Base-by-base conservation (phyloP, 2,329 filamentous ascomycete species). In the Fusarium sp. region DNA sequence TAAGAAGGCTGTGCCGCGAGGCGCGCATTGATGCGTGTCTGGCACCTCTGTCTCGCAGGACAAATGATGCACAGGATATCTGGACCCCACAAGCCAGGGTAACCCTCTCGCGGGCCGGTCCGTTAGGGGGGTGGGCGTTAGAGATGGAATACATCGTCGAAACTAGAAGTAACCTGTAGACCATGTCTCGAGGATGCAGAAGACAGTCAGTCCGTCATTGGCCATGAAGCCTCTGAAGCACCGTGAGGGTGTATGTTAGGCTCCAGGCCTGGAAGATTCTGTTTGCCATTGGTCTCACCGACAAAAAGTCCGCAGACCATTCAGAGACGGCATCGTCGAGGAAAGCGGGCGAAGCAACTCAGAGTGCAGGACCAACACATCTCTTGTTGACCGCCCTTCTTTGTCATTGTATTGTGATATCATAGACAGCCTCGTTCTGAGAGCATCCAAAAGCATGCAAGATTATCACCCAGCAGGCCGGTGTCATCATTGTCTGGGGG, bases 221-320 rank as follows among this genome's bases (percentile, higher is more conserved):
- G 63, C 10, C 9, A 33, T 32, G 38, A 15, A 27, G 30, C 8
- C 10, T 22, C 6, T n/a, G 17, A n/a, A 11, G 33, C 33, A 47
- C 43, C 20, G n/a, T 32, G 43, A 67, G 69, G 69, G 67, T 67
- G 69, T 71, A 30, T 25, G 27, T 40, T 67, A 22, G 63, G 57
- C 47, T 27, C 14, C 17, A 9, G 45, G 60, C 37, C 35, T 65
- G 27, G 22, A 17, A 40, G 14, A 17, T 14, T 35, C 12, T 27
- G 32, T 56, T 56, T 68, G 40, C 30, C 33, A 25, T 47, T 37
- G 8, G 38, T 47, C 27, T 35, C 63, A 40, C 30, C 33, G 62
- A 32, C 12, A 35, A 38, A 62, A 25, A 35, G 12, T 20, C 25
- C 27, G 7, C 12, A 17, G 17, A 27, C 63, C 67, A 70, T 58